A percentile compares a stretch with the other conserved stretches of the same genome.
Evolutionary conservation across 768 basidiomycete genomes (phyloP).

Genomic region (Gloeostereum incarnatum): DNA sequence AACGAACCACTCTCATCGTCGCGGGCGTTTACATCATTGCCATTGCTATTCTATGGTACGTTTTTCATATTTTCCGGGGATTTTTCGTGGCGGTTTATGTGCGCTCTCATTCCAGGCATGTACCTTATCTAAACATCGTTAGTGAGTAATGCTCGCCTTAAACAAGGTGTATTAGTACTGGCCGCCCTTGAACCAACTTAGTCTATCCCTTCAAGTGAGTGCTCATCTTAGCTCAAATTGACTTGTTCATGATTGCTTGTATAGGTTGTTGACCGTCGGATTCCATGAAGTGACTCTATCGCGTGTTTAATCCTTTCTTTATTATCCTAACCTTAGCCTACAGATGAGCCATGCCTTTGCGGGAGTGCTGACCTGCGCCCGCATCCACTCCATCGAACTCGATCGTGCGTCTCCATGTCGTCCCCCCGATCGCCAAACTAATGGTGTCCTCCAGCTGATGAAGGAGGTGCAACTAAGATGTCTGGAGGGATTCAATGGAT

Average conservation of each 20-base stretch:
- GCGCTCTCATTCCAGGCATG: slow-evolving; percentile 49
- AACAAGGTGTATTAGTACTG: too few relatives aligned
- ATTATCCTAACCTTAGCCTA: slow-evolving; percentile 1
- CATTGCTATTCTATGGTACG: slow-evolving; percentile 78
- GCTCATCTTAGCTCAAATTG: slow-evolving; percentile 3
- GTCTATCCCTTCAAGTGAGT: slow-evolving; percentile 90
- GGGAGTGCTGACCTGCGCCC: slow-evolving; percentile 79
- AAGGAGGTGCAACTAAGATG: slow-evolving; percentile 84
- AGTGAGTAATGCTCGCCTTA: slow-evolving; percentile 37
- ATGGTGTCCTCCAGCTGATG: slow-evolving; percentile 48
- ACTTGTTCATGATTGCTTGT: slow-evolving; percentile 2
- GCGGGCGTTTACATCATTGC: slow-evolving; percentile 65
- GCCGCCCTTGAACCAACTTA: slow-evolving; percentile 16
- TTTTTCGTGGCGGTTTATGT: slow-evolving; percentile 1
- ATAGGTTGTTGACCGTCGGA: slow-evolving; percentile 74
- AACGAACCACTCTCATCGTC: slow-evolving; percentile 69
- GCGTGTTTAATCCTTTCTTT: not conserved
- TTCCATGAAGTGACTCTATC: slow-evolving; percentile 64
- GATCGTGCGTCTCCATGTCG: slow-evolving; percentile 52
- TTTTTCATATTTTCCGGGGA: slow-evolving; percentile 6
- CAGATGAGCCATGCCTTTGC: slow-evolving; percentile 84
- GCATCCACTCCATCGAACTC: slow-evolving; percentile 75
- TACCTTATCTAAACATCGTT: slow-evolving; percentile 62
- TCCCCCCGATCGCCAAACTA: slow-evolving; percentile 6
- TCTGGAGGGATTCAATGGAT: slow-evolving; percentile 77